These are phyloP conservation scores for Quillaja saponaria DNA, from an alignment of 306 rosid species.

Conservation along the genomic window DNA sequence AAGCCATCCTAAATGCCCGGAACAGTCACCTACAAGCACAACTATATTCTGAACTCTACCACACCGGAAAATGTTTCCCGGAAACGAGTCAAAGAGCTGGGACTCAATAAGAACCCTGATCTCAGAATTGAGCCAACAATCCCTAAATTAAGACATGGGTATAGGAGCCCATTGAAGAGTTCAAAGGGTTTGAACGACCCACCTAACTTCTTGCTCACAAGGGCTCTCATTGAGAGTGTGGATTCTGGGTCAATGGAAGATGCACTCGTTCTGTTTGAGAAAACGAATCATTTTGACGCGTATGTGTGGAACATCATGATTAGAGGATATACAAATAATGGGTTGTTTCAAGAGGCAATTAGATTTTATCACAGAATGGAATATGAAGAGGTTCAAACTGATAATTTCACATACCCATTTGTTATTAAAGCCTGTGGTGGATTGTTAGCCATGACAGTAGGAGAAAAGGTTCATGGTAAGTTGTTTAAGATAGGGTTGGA, in stretches of 20 bases:
- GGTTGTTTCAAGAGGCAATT: conserved; percentile 40
- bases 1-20: conserved; percentile 36
- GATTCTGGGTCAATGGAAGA: conserved; percentile 46
- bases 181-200: conserved; percentile 5
- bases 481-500: conserved; percentile 51
- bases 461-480: conserved; percentile 44
- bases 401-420: conserved; percentile 53
- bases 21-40: conserved; percentile 23
- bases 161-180: background rate
- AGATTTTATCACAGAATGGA: conserved; percentile 48
- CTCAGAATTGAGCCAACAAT: conserved; percentile 13
- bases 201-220: conserved; percentile 30
- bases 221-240: conserved; percentile 22
- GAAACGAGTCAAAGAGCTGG: conserved; percentile 19
- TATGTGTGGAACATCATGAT: conserved; percentile 54
- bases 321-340: conserved; percentile 44
- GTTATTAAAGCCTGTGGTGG: conserved; percentile 46
- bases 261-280: conserved; percentile 56
- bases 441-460: background rate
- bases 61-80: conserved; percentile 11
- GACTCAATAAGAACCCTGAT: conserved; percentile 17
- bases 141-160: background rate
- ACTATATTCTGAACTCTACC: conserved; percentile 22
- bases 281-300: conserved; percentile 38
- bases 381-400: conserved; percentile 37